These are phyloP conservation scores for Termitomyces sp. DNA, from an alignment of 768 basidiomycete species.

Conservation along the genomic window DNA sequence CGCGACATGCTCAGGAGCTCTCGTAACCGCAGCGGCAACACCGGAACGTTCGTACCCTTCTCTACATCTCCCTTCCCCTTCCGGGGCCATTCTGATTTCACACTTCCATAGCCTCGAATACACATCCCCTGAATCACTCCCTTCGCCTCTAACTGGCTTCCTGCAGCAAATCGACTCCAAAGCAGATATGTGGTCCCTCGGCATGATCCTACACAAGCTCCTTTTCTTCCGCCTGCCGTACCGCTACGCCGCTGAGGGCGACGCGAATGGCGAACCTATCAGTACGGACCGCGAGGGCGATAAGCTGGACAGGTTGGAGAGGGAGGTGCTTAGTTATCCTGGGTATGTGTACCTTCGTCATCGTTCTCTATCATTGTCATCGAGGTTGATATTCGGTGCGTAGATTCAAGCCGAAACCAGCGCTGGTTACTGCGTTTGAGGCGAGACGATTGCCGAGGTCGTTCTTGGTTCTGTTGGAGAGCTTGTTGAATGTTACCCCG, in stretches of 20 bases:
- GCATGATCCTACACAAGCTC: conserved; percentile 94
- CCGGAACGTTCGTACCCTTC: conserved; percentile 83
- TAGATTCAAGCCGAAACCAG: conserved; percentile 52
- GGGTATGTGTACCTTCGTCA: conserved; percentile 48
- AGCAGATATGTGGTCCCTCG: conserved; percentile 95
- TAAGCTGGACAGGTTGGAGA: conserved; percentile 68
- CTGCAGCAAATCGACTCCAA: conserved; percentile 80
- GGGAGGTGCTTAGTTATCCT: conserved; percentile 69
- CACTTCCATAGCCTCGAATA: conserved; percentile 66
- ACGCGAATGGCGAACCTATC: conserved; percentile 41
- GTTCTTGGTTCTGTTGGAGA: conserved; percentile 71
- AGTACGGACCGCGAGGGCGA: conserved; percentile 49
- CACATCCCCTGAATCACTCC: conserved; percentile 84
- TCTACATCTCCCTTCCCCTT: conserved; percentile 25
- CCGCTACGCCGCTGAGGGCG: conserved; percentile 62
- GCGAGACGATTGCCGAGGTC: conserved; percentile 70
- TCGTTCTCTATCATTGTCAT: background rate
- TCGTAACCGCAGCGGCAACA: conserved; percentile 81
- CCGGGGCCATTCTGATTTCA: background rate
- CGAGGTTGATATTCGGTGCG: background rate
- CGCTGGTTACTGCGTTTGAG: conserved; percentile 57
- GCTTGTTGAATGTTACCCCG: conserved; percentile 63
- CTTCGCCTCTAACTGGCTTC: conserved; percentile 60
- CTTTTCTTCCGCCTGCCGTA: conserved; percentile 91
- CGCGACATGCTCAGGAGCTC: conserved; percentile 81